Base-by-base conservation (phyloP, 805 yeast genomes). In the Ogataea angusta region DNA sequence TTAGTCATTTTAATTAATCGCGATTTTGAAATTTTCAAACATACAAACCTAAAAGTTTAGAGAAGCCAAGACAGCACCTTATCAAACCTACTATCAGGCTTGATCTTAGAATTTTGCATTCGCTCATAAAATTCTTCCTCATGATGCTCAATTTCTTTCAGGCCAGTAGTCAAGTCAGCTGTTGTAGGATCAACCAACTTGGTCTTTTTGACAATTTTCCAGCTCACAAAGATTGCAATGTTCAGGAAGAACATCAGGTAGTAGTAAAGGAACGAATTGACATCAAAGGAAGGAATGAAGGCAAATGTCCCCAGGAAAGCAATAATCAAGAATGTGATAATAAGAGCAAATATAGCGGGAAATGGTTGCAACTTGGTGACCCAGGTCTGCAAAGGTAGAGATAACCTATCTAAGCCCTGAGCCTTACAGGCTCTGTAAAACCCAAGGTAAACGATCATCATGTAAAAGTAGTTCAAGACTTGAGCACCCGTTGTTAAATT, bases 391-490 rank as follows among this genome's bases (percentile, higher is more conserved):
- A 73, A 74, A 5, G 81, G 76, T 45, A 59, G 36, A 2, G 57
- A 58, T 30, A 43, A 47, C 38, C 78, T 70, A 59, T 68, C 74
- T 16, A 76, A 48, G 13, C 72, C 70, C 52, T 85, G 88, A 1
- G 69, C 77, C 36, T 65, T 57, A 52, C 81, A 73, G 1, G 85
- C 89, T 43, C 73, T 70, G 60, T 78, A 75, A 63, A 83, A 86
- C 36, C 78, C 70, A 21, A 81, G 48, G 54, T 78, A 85, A 15
- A 84, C 76, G 35, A 74, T 63, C 57, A 56, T 55, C 66, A 62
- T 62, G 36, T 50, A 45, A 26, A 55, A 45, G 26, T 59, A 60
- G 34, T 60, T 60, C 28, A 49, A 13, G 14, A 56, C 51, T 41
- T 59, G 64, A 13, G 56, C 47, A 46, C 60, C 63, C 4, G 63